Evolutionary conservation across 2,329 filamentous ascomycete genomes (phyloP).

Genomic region (Huntiella moniliformis): DNA sequence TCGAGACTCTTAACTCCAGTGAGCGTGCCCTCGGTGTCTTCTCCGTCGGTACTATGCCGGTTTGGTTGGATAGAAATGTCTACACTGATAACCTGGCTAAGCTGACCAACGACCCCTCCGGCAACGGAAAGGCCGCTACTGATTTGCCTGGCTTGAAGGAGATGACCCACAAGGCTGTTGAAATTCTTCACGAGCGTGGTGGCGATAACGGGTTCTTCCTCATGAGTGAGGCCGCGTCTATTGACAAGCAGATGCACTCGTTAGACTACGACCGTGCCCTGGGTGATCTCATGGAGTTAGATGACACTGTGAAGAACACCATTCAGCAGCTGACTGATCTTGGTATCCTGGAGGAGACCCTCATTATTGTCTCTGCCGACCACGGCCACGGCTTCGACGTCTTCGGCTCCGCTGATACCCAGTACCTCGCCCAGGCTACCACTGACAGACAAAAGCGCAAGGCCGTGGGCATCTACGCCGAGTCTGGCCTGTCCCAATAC

Average conservation of each 20-base stretch:
- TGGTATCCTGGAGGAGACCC: conserved; percentile 52
- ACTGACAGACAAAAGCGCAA: conserved; percentile 54
- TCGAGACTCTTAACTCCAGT: conserved; percentile 36
- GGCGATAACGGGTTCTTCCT: conserved; percentile 63
- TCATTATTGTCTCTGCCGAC: conserved; percentile 68
- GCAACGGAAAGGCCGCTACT: conserved; percentile 41
- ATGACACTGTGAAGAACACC: conserved; percentile 64
- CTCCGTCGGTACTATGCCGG: conserved; percentile 53
- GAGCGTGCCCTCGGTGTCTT: conserved; percentile 61
- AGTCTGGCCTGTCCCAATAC: conserved; percentile 62
- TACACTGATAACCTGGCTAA: conserved; percentile 50
- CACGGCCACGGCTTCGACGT: conserved; percentile 84
- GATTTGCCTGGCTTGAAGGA: conserved; percentile 73
- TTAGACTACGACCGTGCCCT: conserved; percentile 75
- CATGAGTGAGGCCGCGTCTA: conserved; percentile 70
- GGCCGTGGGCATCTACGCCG: conserved; percentile 54
- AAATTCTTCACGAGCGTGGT: conserved; percentile 50
- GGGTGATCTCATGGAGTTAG: conserved; percentile 67
- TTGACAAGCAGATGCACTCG: conserved; percentile 79
- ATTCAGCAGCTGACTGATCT: conserved; percentile 49
- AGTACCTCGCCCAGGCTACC: conserved; percentile 48
- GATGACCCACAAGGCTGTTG: conserved; percentile 75
- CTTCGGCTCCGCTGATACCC: conserved; percentile 62
- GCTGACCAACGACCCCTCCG: conserved; percentile 50
- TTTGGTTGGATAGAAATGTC: conserved; percentile 74